Conservation (phyloP, 371 early-diverging fungal species). For the Zancudomyces culisetae region DNA sequence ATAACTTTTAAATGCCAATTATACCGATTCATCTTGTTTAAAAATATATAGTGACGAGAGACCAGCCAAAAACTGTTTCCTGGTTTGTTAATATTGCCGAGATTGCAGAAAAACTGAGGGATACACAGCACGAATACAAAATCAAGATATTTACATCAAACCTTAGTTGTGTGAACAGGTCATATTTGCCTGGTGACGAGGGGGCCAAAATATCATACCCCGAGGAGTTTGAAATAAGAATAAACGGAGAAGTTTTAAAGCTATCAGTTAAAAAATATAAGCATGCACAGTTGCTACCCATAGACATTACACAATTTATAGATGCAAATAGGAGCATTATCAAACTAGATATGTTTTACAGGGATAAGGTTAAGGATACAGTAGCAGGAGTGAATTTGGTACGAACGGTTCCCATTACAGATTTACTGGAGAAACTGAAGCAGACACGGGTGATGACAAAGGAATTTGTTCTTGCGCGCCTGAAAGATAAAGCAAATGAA, state of each 20-base stretch:
- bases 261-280: background rate
- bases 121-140: background rate
- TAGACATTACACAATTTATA: constrained; percentile 1
- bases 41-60: background rate
- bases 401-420: background rate
- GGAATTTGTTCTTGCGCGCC: background rate
- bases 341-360: background rate
- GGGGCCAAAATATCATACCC: constrained; percentile 2
- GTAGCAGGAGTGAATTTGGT: background rate
- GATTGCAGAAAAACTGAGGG: background rate
- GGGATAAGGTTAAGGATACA: background rate
- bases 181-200: background rate
- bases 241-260: background rate
- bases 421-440: background rate
- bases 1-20: background rate
- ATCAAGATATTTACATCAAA: background rate
- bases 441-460: background rate
- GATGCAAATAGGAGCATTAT: background rate
- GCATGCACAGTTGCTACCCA: background rate
- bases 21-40: background rate
- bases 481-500: constrained; percentile 2
- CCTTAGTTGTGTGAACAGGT: background rate
- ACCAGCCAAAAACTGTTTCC: background rate
- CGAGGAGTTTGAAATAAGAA: background rate
- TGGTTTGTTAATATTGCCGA: background rate